These are phyloP conservation scores for Backusella westeae DNA, from an alignment of 192 early-diverging fungal species.

Conservation along the genomic window DNA sequence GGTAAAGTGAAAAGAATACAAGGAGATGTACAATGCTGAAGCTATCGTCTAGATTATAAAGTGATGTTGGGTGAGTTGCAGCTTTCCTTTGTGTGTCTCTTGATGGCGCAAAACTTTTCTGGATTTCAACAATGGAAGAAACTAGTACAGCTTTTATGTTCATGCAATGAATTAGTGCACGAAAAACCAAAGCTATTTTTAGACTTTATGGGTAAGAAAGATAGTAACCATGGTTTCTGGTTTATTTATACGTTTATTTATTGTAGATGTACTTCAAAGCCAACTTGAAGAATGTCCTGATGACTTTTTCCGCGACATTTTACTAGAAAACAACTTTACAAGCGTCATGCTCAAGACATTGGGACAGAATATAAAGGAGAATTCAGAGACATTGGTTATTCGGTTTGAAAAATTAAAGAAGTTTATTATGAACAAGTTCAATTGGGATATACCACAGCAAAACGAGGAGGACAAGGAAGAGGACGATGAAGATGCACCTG, in stretches of 20 bases:
- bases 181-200: conserved; percentile 46
- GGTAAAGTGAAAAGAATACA: conserved; percentile 26
- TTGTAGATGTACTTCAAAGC: conserved; percentile 46
- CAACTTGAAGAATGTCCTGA: conserved; percentile 69
- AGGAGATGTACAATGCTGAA: not conserved
- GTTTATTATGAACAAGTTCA: conserved; percentile 14
- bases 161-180: conserved; percentile 58
- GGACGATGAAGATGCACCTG: conserved; percentile 30
- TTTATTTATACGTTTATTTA: not conserved
- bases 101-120: conserved; percentile 79
- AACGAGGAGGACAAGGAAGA: conserved; percentile 15
- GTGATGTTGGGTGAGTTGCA: conserved; percentile 79
- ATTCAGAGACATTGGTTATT: not conserved
- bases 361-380: conserved; percentile 2
- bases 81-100: conserved; percentile 75
- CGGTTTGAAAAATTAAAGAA: conserved; percentile 14
- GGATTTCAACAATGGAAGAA: conserved; percentile 89
- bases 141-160: conserved; percentile 68
- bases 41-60: conserved; percentile 35
- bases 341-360: conserved; percentile 38
- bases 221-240: not conserved
- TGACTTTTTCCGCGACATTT: conserved; percentile 69
- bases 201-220: conserved; percentile 50
- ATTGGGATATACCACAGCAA: conserved; percentile 29
- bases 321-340: conserved; percentile 66